Conservation (phyloP, 345 rosid genomes). For the Eucalyptus sp. region DNA sequence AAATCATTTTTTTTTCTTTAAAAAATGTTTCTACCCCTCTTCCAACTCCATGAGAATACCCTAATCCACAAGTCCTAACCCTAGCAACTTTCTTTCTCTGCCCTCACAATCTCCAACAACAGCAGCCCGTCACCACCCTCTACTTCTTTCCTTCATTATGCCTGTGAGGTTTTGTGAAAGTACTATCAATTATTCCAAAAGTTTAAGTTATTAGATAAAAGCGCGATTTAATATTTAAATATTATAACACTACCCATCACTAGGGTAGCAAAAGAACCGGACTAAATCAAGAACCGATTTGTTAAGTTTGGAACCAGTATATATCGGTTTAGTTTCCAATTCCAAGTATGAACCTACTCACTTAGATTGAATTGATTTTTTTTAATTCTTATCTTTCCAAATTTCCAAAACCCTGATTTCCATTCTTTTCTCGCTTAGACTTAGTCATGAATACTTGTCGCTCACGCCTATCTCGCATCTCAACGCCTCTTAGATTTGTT, state of each 20-base stretch:
- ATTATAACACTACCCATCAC: background rate
- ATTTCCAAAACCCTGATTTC: background rate
- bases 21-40: background rate
- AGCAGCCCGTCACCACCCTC: background rate
- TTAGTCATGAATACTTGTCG: background rate
- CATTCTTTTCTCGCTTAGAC: background rate
- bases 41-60: background rate
- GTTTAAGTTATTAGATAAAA: background rate
- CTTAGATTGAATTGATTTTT: too few relatives aligned
- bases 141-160: background rate
- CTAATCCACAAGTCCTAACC: background rate
- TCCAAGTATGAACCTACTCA: too few relatives aligned
- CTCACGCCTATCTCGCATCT: background rate
- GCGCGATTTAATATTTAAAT: accelerated
- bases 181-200: accelerated
- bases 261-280: background rate
- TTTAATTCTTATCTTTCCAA: background rate
- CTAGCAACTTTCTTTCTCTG: background rate
- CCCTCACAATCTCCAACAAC: background rate
- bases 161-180: accelerated
- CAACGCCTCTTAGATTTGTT: background rate
- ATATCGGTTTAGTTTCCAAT: too few relatives aligned
- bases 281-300: accelerated
- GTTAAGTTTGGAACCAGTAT: background rate
- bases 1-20: background rate